A percentile compares a stretch with the other conserved stretches of the same genome.
Conservation (phyloP, 2,329 filamentous ascomycete species). For the Fusarium sacchari region DNA sequence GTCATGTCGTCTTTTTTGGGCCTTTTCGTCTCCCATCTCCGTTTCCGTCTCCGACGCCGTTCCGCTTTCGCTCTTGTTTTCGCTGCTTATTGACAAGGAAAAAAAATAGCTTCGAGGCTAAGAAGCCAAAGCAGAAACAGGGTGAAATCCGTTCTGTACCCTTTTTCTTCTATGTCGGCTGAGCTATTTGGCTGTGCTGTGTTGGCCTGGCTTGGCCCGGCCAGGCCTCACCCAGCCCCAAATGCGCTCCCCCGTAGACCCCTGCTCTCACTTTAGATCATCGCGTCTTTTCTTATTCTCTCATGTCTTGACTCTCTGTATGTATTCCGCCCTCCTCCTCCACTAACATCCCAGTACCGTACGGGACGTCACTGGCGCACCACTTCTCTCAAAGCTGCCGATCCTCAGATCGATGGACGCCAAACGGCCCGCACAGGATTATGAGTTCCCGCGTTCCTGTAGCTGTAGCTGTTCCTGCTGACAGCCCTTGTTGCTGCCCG, state of each 20-base stretch:
- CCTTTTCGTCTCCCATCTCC: slow-evolving; percentile 20
- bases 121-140: not conserved
- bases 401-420: slow-evolving; percentile 43
- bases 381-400: slow-evolving; percentile 35
- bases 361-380: slow-evolving; percentile 42
- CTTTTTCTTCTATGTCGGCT: not conserved
- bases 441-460: slow-evolving; percentile 29
- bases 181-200: slow-evolving; percentile 3
- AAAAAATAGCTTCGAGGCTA: not conserved
- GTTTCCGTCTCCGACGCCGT: slow-evolving; percentile 15
- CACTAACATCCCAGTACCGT: slow-evolving; percentile 37
- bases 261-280: slow-evolving; percentile 33
- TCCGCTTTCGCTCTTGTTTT: slow-evolving; percentile 14
- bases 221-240: slow-evolving; percentile 18
- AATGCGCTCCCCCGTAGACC: slow-evolving; percentile 15
- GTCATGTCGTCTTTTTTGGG: slow-evolving; percentile 28
- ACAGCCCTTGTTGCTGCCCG: slow-evolving; percentile 14
- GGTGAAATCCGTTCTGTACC: not conserved
- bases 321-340: slow-evolving; percentile 26
- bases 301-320: not conserved
- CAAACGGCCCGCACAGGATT: slow-evolving; percentile 40
- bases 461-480: slow-evolving; percentile 15
- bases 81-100: not conserved
- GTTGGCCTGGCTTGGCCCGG: not conserved
- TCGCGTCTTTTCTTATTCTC: slow-evolving; percentile 22